Conservation (phyloP, 768 basidiomycete species). For the Boletus fagicola region DNA sequence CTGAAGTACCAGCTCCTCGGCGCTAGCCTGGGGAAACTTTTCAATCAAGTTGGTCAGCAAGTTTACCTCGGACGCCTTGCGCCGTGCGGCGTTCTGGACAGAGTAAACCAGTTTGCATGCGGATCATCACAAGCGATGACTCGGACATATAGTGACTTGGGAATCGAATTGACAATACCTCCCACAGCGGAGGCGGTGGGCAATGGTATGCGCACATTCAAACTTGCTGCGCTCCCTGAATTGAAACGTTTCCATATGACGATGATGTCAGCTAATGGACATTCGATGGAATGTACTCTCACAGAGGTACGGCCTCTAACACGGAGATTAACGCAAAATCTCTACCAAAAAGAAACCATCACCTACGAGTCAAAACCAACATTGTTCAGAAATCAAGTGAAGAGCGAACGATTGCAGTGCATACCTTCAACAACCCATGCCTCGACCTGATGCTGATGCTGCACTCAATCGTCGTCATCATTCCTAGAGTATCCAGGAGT, state of each 20-base stretch:
- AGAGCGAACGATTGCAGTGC: slow-evolving; percentile 21
- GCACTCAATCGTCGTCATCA: slow-evolving; percentile 72
- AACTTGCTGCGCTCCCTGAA: slow-evolving; percentile 64
- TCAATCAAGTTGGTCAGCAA: slow-evolving; percentile 4
- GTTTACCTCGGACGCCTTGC: background rate
- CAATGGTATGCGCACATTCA: slow-evolving; percentile 51
- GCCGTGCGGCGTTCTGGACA: background rate
- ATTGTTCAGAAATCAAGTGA: slow-evolving; percentile 35
- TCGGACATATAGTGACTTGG: slow-evolving; percentile 61
- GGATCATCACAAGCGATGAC: slow-evolving; percentile 53
- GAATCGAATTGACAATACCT: slow-evolving; percentile 62
- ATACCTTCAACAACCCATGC: slow-evolving; percentile 78
- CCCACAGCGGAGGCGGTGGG: background rate
- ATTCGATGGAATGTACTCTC: slow-evolving; percentile 48
- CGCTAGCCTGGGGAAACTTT: slow-evolving; percentile 26
- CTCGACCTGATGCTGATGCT: slow-evolving; percentile 68
- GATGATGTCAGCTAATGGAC: slow-evolving; percentile 7
- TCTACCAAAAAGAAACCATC: slow-evolving; percentile 7
- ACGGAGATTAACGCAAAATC: slow-evolving; percentile 20
- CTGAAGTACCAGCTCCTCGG: slow-evolving; percentile 45
- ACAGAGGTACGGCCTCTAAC: slow-evolving; percentile 65
- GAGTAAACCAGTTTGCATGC: slow-evolving; percentile 35
- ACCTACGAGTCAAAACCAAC: slow-evolving; percentile 75
- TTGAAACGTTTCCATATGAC: slow-evolving; percentile 11
- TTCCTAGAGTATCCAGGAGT: slow-evolving; percentile 80